Percentiles rank a stretch among this genome's conserved stretches.
phyloP scores from a whole-genome alignment of 1,284 basidiomycete genomes.

The Cutaneotrichosporon daszewskae region DNA sequence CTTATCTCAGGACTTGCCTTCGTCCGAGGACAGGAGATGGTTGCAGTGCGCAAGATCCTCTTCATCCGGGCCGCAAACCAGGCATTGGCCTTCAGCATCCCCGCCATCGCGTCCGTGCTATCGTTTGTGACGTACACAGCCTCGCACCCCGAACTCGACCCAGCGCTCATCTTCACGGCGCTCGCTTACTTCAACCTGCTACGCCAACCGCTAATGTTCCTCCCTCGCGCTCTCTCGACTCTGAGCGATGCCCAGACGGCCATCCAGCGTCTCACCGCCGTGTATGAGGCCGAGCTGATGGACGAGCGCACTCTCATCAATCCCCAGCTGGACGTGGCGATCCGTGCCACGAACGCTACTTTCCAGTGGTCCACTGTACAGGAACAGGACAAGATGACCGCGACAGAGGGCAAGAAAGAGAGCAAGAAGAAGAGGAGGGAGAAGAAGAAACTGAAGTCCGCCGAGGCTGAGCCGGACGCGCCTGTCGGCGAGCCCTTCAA shows the following conservation, averaged over 20 bases:
- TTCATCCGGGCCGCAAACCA: not conserved
- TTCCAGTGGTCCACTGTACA: constrained; percentile 55
- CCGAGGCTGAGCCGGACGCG: too few relatives aligned
- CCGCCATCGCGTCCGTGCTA: constrained; percentile 41
- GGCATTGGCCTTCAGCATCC: constrained; percentile 8
- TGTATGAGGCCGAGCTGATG: constrained; percentile 43
- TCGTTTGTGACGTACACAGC: constrained; percentile 68
- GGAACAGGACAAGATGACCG: not conserved
- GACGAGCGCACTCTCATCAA: constrained; percentile 50
- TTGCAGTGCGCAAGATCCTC: not conserved
- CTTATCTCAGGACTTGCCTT: constrained; percentile 57
- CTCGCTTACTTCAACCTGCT: constrained; percentile 63
- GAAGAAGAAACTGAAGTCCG: not conserved
- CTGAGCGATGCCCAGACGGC: not conserved
- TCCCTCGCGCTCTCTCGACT: not conserved
- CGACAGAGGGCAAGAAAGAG: constrained; percentile 4
- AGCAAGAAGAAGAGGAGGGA: too few relatives aligned
- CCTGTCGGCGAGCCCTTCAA: constrained; percentile 51
- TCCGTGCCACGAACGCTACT: constrained; percentile 55
- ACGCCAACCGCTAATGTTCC: not conserved
- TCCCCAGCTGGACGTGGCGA: constrained; percentile 51
- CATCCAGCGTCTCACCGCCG: not conserved
- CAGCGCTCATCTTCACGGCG: constrained; percentile 66
- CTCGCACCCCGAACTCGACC: constrained; percentile 57
- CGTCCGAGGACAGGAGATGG: constrained; percentile 59